Percentiles rank a stretch among this genome's conserved stretches.
Evolutionary conservation across 176 grass and related monocot species (phyloP).

Genomic region (Musa schizocarpa): DNA sequence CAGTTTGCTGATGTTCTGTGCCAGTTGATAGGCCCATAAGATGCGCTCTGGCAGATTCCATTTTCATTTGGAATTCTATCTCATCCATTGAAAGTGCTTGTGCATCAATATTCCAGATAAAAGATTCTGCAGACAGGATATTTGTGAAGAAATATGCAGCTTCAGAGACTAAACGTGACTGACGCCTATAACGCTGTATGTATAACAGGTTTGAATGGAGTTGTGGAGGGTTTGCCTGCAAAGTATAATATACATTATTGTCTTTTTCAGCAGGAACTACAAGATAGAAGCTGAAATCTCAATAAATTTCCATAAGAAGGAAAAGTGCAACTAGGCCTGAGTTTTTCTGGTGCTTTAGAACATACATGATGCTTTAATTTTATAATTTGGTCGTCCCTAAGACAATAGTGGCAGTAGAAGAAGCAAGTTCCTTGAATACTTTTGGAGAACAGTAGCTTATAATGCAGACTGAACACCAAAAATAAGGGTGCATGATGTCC

Average conservation of each 20-base stretch:
- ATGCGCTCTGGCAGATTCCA: conserved; percentile 62
- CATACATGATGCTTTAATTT: too few relatives aligned
- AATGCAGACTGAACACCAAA: too few relatives aligned
- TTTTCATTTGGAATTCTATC: conserved; percentile 76
- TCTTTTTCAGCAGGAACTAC: not conserved
- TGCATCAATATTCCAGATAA: conserved; percentile 91
- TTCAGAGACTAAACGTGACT: conserved; percentile 74
- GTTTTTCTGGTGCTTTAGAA: not conserved
- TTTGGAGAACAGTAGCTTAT: too few relatives aligned
- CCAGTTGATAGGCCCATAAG: conserved; percentile 45
- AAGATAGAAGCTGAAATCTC: not conserved
- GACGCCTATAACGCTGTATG: conserved; percentile 78
- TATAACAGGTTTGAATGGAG: conserved; percentile 92
- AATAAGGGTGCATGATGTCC: too few relatives aligned
- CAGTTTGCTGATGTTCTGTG: conserved; percentile 34
- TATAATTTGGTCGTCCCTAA: not conserved
- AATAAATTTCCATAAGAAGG: not conserved
- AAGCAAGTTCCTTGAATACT: not conserved
- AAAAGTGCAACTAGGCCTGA: not conserved
- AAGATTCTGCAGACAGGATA: conserved; percentile 89
- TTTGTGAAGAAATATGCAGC: conserved; percentile 96
- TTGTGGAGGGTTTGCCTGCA: conserved; percentile 94
- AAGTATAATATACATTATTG: conserved; percentile 15
- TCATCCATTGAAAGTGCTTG: conserved; percentile 85
- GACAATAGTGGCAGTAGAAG: not conserved